Conservation (phyloP, 306 rosid genomes). For the Pachyrhizus erosus region DNA sequence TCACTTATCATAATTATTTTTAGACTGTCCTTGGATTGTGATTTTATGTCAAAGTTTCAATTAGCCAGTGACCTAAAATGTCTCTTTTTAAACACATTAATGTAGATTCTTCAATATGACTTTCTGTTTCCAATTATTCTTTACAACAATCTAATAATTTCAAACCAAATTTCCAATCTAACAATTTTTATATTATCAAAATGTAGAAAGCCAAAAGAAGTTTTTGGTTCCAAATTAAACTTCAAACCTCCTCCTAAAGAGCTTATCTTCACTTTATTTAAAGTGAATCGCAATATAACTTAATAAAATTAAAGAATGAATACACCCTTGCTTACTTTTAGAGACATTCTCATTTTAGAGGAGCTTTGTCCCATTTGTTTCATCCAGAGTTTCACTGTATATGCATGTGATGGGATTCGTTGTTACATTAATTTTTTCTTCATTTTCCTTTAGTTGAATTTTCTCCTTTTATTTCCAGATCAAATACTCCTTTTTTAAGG, state of each 20-base stretch:
- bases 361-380: too few relatives aligned
- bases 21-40: constrained; percentile 3
- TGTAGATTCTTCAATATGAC: constrained; percentile 12
- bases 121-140: neutral
- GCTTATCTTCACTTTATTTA: neutral
- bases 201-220: neutral
- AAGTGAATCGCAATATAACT: neutral
- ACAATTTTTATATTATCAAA: neutral
- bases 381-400: too few relatives aligned
- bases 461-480: too few relatives aligned
- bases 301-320: neutral
- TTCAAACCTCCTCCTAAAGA: neutral
- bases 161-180: neutral
- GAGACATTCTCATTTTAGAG: too few relatives aligned
- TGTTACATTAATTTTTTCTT: too few relatives aligned
- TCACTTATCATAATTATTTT: neutral
- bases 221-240: constrained; percentile 1
- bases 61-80: neutral
- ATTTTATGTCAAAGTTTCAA: constrained; percentile 13
- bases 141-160: neutral
- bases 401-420: too few relatives aligned
- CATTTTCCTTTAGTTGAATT: too few relatives aligned
- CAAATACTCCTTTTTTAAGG: too few relatives aligned
- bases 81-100: neutral
- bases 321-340: neutral